Base-by-base conservation (phyloP, 768 basidiomycete genomes). In the Rhodotorula toruloides region DNA sequence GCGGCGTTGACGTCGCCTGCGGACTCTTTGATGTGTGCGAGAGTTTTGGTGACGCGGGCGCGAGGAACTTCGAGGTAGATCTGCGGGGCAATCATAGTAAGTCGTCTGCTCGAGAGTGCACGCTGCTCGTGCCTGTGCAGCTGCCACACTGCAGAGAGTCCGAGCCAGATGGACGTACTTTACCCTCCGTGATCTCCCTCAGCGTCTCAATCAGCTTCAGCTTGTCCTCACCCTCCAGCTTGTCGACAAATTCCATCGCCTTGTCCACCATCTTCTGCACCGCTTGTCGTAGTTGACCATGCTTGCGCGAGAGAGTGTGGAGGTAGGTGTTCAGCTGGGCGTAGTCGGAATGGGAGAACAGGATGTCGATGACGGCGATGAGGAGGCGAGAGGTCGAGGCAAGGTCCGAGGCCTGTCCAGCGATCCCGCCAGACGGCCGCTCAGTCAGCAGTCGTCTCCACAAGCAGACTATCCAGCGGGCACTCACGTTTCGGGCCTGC, bases 11-110 rank as follows among this genome's bases (percentile, higher is more conserved):
- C 73, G 63, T 77, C 77, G 39, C 84, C 81, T 49, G 89, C 82
- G 42, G 78, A 76, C 81, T 99, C 96, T 76, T 96, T 88, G 77
- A 96, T 84, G 61, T 84, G 84, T 13, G 94, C 84, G 47, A 98
- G 86, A 53, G 87, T 78, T 49, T 91, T 86, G 1, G 96, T 98
- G 58, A 98, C 87, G 47, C 96, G 87, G 12, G 96, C 96, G 72
- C 96, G 85, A 32, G 91, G 91, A 4, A 96, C 91, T 81, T 99
- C 96, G 54, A 99, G 81, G 81, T 92, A 97, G 68, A 99, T 91
- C 92, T 96, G 73, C 36, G 6, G n/a, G 22, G 7, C 22, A 29
- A 58, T 31, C 14, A 60, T 49, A 44, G 59, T 19, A 11, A 13
- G 25, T 8, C 39, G 59, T n/a, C n/a, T n/a, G n/a, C n/a, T n/a